Base-by-base conservation (phyloP, 192 early-diverging fungal genomes). In the Pilobolus umbonatus region DNA sequence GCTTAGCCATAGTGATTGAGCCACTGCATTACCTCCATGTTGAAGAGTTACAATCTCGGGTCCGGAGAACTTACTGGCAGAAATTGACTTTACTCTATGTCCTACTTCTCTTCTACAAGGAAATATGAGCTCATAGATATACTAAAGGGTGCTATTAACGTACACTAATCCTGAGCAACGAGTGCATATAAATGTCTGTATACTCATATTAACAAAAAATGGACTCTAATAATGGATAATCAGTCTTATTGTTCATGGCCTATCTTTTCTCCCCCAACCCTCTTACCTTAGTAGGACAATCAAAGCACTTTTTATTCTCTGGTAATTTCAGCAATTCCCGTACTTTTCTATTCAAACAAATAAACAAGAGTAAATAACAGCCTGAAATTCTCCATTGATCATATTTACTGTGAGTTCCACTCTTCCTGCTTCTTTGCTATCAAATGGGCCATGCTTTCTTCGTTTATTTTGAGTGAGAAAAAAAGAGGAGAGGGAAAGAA, bases 71-170 rank as follows among this genome's bases (percentile, higher is more conserved):
- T 57, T 75, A 2, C 75, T 79, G 19, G 81, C 77, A 9, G 80
- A 77, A 39, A 85, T 70, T 9, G 81, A 80, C 45, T 85, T 85
- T 47, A 85, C 76, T 42, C 84, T 62, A 61, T 83, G 80, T 60
- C 73, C 76, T 46, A 83, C 58, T 54, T 81, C 76, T 17, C 83
- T 79, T 28, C 80, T 80, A n/a, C n/a, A 32, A 42, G 14, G 26
- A 36, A 31, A 57, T 15, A 61, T 22, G 15, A 50, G 1, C 45
- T 22, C 32, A 36, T 0, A 24, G 17, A 25, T 1, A 0, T 53
- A 42, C 1, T 38, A 17, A 14, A 4, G 30, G 19, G 11, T 10
- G 39, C 35, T 5, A 11, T 40, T n/a, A n/a, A 69, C 75, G 70
- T 76, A 82, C 80, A 75, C 75, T 29, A 82, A 35, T 5, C 77